These are phyloP conservation scores for Madurella mycetomatis DNA, from an alignment of 2,329 filamentous ascomycete species.

Conservation along the genomic window DNA sequence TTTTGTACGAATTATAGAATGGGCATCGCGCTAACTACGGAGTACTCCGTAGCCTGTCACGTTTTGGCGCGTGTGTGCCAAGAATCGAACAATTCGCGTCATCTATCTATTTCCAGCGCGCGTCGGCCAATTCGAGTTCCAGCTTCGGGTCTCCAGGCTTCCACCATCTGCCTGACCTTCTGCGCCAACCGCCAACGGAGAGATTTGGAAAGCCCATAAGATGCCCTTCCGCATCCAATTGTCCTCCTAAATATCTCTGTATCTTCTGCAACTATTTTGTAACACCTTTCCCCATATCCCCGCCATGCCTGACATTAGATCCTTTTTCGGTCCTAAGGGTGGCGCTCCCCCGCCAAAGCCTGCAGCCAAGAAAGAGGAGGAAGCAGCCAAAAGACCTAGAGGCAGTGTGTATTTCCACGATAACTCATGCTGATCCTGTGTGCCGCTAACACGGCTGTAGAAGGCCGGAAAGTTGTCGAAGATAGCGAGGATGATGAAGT, in stretches of 20 bases:
- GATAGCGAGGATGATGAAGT: slow-evolving; percentile 75
- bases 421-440: neutral
- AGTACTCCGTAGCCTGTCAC: slow-evolving; percentile 19
- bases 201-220: neutral
- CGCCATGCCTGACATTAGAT: slow-evolving; percentile 83
- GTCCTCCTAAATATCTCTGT: neutral
- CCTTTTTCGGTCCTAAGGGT: slow-evolving; percentile 79
- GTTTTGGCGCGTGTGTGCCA: slow-evolving; percentile 21
- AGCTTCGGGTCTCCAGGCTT: slow-evolving; percentile 18
- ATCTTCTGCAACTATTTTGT: neutral
- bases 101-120: slow-evolving; percentile 14
- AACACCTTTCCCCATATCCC: neutral
- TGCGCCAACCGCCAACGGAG: neutral
- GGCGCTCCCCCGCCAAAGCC: slow-evolving; percentile 51
- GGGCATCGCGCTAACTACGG: neutral
- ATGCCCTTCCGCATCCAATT: neutral
- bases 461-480: slow-evolving; percentile 66
- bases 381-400: slow-evolving; percentile 41
- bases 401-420: slow-evolving; percentile 36
- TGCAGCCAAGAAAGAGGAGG: slow-evolving; percentile 42
- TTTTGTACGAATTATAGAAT: no score
- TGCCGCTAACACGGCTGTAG: slow-evolving; percentile 27
- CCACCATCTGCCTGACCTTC: slow-evolving; percentile 20
- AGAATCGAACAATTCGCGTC: slow-evolving; percentile 18
- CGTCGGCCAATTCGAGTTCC: slow-evolving; percentile 12